A percentile compares a stretch with the other conserved stretches of the same genome.
These are phyloP conservation scores for Aureococcus anophagefferens DNA, from an alignment of 108 stramenopile species.

Conservation along the genomic window DNA sequence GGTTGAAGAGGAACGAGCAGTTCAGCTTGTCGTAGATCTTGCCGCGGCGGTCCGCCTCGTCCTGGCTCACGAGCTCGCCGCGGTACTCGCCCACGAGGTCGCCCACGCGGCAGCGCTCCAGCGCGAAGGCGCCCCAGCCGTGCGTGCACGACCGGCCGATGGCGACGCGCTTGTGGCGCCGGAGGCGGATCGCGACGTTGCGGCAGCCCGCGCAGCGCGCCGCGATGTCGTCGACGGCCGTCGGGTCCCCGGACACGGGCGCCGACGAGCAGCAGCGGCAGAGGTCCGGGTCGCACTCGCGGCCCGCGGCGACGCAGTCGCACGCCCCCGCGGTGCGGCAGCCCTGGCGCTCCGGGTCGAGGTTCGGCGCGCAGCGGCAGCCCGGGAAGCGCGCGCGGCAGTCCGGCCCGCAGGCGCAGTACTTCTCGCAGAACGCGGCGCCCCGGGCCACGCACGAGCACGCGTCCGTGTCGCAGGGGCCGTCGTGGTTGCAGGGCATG, in stretches of 20 bases:
- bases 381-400: slow-evolving; percentile 62
- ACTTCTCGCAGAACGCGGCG: slow-evolving; percentile 59
- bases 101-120: slow-evolving; percentile 52
- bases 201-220: slow-evolving; percentile 27
- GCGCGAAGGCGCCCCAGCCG: slow-evolving; percentile 70
- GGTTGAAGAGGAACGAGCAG: slow-evolving; percentile 65
- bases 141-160: slow-evolving; percentile 50
- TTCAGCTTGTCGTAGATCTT: slow-evolving; percentile 60
- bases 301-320: slow-evolving; percentile 56
- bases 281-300: slow-evolving; percentile 79
- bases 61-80: slow-evolving; percentile 66
- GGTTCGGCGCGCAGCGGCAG: slow-evolving; percentile 54
- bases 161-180: slow-evolving; percentile 50
- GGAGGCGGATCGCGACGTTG: slow-evolving; percentile 60
- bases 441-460: slow-evolving; percentile 54
- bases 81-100: slow-evolving; percentile 71
- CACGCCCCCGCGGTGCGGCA: slow-evolving; percentile 54
- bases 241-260: slow-evolving; percentile 24
- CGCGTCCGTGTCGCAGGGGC: slow-evolving; percentile 48
- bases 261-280: slow-evolving; percentile 56
- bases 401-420: slow-evolving; percentile 50
- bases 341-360: slow-evolving; percentile 27
- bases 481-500: slow-evolving; percentile 58
- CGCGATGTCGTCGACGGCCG: too few relatives aligned
- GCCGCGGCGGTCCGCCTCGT: slow-evolving; percentile 72